Base-by-base conservation (phyloP, 2,329 filamentous ascomycete species). In the Amauroascus verrucosus region DNA sequence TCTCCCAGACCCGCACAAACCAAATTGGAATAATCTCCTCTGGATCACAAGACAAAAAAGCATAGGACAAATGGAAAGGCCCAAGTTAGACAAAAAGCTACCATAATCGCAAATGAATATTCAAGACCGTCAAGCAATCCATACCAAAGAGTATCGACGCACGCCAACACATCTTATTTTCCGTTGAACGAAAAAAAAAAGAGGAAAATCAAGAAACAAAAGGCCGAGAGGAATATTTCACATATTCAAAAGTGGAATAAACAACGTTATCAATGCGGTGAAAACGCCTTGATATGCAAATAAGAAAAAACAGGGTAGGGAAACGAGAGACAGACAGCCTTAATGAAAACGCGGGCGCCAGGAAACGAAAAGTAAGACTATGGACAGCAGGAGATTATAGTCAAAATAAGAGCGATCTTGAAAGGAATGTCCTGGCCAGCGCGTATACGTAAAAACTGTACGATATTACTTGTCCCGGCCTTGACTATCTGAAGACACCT, bases 121-220 rank as follows among this genome's bases (percentile, higher is more conserved):
- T 46, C n/a, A 28, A 46, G 43, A 30, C 18, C 20, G 33, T 51
- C 37, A 41, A 41, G 20, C 24, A 56, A 61, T 26, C n/a, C n/a
- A n/a, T n/a, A n/a, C n/a, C n/a, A n/a, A n/a, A n/a, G n/a, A n/a
- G n/a, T n/a, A n/a, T n/a, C n/a, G n/a, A 45, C 53, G 9, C 8
- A 6, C n/a, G 45, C 32, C 35, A 49, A 35, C 33, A 32, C 8
- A 48, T 51, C 26, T 51, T 40, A 41, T 28, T 33, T 44, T n/a
- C 22, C 13, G 22, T 22, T 8, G 28, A 44, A 11, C 6, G 13
- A 38, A 14, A 26, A n/a, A 18, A 5, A 40, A 46, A 38, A 18
- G 2, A 43, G 16, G 32, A n/a, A 22, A 53, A 22, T 30, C 18
- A 49, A 22, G n/a, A 28, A 16, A 14, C 26, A 30, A 30, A 30